These are phyloP conservation scores for Chamaecrista fasciculata DNA, from an alignment of 306 rosid species.

Conservation along the genomic window DNA sequence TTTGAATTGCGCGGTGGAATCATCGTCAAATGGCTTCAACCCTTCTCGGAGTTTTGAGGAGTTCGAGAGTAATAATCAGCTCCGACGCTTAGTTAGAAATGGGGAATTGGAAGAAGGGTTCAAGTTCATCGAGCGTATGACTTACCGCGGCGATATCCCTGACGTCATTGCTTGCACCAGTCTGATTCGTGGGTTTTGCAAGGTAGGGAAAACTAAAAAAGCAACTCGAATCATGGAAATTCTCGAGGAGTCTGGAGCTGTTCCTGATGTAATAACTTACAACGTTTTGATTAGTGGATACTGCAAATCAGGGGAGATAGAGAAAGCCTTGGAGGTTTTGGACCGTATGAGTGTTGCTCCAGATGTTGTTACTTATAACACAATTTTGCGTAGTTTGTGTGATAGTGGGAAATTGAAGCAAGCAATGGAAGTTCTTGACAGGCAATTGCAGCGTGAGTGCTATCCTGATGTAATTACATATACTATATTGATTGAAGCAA, in stretches of 20 bases:
- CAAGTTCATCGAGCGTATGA: constrained; percentile 60
- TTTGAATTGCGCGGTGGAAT: constrained; percentile 34
- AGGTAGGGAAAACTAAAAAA: constrained; percentile 55
- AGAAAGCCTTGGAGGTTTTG: constrained; percentile 65
- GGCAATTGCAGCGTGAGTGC: constrained; percentile 67
- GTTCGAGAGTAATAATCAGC: constrained; percentile 52
- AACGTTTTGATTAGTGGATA: constrained; percentile 82
- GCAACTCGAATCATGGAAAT: constrained; percentile 72
- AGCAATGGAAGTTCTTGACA: constrained; percentile 88
- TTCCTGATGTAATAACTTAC: constrained; percentile 79
- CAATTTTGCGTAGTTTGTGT: constrained; percentile 79
- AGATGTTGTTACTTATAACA: constrained; percentile 84
- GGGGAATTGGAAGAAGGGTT: constrained; percentile 77
- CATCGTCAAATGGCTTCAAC: constrained; percentile 20
- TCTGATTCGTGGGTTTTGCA: constrained; percentile 82
- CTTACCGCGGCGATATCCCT: constrained; percentile 62
- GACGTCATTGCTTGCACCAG: constrained; percentile 76
- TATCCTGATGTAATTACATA: constrained; percentile 94
- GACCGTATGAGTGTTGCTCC: constrained; percentile 86
- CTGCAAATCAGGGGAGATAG: constrained; percentile 83
- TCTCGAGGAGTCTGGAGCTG: constrained; percentile 74
- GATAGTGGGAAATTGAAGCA: constrained; percentile 72
- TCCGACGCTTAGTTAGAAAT: constrained; percentile 54
- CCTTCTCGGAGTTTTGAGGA: constrained; percentile 49
- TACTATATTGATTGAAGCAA: constrained; percentile 89